Base-by-base conservation (phyloP, 2,329 filamentous ascomycete genomes). In the Diaporthe aspalathi region DNA sequence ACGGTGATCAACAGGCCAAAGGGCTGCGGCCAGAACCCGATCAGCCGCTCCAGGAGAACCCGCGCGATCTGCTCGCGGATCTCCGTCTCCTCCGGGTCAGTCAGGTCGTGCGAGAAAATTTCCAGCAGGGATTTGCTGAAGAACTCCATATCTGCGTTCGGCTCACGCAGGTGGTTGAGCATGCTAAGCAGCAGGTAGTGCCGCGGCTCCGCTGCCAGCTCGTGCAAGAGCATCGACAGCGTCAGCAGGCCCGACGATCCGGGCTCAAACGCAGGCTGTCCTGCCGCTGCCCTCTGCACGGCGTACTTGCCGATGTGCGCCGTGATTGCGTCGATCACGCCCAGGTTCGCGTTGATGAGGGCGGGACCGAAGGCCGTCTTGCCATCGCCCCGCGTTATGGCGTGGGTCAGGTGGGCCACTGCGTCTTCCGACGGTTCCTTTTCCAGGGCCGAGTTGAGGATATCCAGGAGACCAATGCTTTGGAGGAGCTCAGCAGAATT, bases 1-100 rank as follows among this genome's bases (percentile, higher is more conserved):
- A 97, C 88, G 45, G 94, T 95, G 74, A 95, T 91, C 79, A 98
- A 91, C 53, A 99, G 84, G 16, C 97, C 97, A 95, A 95, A 98
- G 22, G 97, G 95, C 80, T 98, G 95, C 67, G 95, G 95, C 83
- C 95, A 94, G 80, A 94, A 94, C 27, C 94, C 93, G 72, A 97
- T 89, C 57, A 98, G 85, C 62, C 96, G 90, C 85, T 99, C 96
- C 47, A 98, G 86, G 56, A 99, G 85, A 29, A 98, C 91, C 57
- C 95, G 90, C 67, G 94, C 94, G 71, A 99, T 95, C 80, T 97
- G 94, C 83, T 98, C 93, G 45, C 95, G 93, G 60, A 98, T 91
- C 74, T 94, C 92, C 1, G 87, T 88, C 77, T 95, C 93, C 78
- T 96, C 93, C 20, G 92, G 90, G 76, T 92, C 91, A 79, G 82